These are phyloP conservation scores for Tulasnella calospora DNA, from an alignment of 768 basidiomycete species.

Conservation along the genomic window DNA sequence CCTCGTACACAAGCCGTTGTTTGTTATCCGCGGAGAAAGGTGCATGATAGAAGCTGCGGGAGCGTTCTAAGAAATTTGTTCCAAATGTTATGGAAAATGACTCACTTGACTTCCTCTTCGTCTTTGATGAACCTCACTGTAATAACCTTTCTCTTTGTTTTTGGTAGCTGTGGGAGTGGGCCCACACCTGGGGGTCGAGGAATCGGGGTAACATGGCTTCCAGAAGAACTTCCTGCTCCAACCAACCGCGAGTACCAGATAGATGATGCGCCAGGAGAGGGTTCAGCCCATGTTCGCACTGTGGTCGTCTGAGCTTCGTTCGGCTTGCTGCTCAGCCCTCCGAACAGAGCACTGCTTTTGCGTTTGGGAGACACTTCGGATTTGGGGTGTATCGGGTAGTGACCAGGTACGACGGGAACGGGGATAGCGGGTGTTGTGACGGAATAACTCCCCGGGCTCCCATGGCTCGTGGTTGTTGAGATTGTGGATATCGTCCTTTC, in stretches of 20 bases:
- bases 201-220: not conserved
- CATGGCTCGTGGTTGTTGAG: slow-evolving; percentile 17
- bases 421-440: not conserved
- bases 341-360: not conserved
- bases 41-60: slow-evolving; percentile 15
- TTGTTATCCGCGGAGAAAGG: slow-evolving; percentile 8
- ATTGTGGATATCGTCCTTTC: slow-evolving; percentile 1
- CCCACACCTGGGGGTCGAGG: not conserved
- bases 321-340: not conserved
- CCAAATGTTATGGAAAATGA: slow-evolving; percentile 32
- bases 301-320: not conserved
- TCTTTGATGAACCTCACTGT: slow-evolving; percentile 9
- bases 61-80: slow-evolving; percentile 28
- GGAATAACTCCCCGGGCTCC: not conserved
- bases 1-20: slow-evolving; percentile 32
- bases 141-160: slow-evolving; percentile 21
- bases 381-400: not conserved
- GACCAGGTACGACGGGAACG: not conserved
- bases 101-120: slow-evolving; percentile 31
- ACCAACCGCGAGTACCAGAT: slow-evolving; percentile 22
- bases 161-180: not conserved
- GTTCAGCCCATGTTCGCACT: not conserved
- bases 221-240: not conserved
- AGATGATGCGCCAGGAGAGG: slow-evolving; percentile 6
- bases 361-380: slow-evolving; percentile 15